phyloP scores from a whole-genome alignment of 1,139 yeast genomes.

The Protomyces macrosporus region DNA sequence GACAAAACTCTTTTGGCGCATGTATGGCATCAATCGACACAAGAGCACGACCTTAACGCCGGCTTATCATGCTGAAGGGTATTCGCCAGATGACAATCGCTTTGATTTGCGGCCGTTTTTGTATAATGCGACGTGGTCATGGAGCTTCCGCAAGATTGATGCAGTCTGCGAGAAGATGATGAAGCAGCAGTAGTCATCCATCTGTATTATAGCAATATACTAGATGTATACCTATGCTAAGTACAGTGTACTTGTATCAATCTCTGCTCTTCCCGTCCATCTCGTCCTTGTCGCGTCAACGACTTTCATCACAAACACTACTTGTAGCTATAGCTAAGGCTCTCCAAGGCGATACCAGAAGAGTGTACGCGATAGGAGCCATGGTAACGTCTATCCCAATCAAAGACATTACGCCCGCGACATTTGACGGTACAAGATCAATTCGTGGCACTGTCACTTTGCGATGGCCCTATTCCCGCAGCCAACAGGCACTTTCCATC shows the following conservation, averaged over 20 bases:
- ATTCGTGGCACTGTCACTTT: slow-evolving; percentile 29
- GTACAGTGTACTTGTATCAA: too few relatives aligned
- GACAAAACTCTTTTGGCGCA: slow-evolving; percentile 87
- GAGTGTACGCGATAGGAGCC: too few relatives aligned
- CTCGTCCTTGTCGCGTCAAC: not conserved
- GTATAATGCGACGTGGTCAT: slow-evolving; percentile 82
- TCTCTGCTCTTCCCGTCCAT: not conserved
- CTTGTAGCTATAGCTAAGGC: too few relatives aligned
- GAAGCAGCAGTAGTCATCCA: not conserved
- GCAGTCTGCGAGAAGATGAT: slow-evolving; percentile 34
- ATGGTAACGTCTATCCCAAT: not conserved
- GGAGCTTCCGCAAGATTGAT: slow-evolving; percentile 87
- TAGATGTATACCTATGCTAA: not conserved
- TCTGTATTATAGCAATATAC: not conserved
- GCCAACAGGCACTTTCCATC: slow-evolving; percentile 24
- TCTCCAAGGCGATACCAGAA: too few relatives aligned
- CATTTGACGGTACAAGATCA: not conserved
- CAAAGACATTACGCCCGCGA: slow-evolving; percentile 4
- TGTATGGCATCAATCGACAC: slow-evolving; percentile 90
- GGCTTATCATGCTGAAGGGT: slow-evolving; percentile 93
- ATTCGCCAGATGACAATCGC: slow-evolving; percentile 95
- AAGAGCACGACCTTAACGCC: slow-evolving; percentile 97
- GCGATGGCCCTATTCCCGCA: slow-evolving; percentile 31
- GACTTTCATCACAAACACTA: too few relatives aligned
- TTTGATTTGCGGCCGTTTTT: slow-evolving; percentile 91